A percentile compares a stretch with the other conserved stretches of the same genome.
phyloP scores from a whole-genome alignment of 495 filamentous ascomycete genomes.

The Aspergillus steynii region DNA sequence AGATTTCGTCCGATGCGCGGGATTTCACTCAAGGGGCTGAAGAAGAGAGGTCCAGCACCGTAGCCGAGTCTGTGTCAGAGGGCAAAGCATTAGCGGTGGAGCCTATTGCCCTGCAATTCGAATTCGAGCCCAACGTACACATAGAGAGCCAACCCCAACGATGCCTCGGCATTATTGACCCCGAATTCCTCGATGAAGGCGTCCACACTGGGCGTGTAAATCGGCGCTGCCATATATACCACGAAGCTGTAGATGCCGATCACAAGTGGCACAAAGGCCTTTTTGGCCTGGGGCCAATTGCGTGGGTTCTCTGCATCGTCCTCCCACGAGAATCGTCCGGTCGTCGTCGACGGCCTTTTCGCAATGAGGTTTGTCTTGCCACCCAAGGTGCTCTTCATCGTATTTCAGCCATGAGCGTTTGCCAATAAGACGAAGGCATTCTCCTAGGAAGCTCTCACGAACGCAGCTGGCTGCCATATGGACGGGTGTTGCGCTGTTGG shows the following conservation, averaged over 20 bases:
- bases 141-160: slow-evolving; percentile 51
- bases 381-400: not conserved
- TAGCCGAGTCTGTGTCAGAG: slow-evolving; percentile 28
- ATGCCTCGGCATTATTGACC: slow-evolving; percentile 44
- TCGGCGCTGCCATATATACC: slow-evolving; percentile 27
- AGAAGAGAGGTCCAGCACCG: slow-evolving; percentile 48
- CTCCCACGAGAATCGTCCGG: slow-evolving; percentile 22
- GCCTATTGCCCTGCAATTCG: not conserved
- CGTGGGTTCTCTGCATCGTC: slow-evolving; percentile 43
- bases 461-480: not conserved
- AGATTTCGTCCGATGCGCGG: slow-evolving; percentile 49
- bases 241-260: slow-evolving; percentile 25
- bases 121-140: slow-evolving; percentile 31
- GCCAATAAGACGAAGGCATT: not conserved
- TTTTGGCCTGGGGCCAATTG: slow-evolving; percentile 41
- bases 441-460: not conserved
- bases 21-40: slow-evolving; percentile 50
- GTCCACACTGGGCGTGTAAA: slow-evolving; percentile 21
- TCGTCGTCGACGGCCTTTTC: not conserved
- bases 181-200: slow-evolving; percentile 41
- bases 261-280: slow-evolving; percentile 37
- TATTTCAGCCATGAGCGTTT: not conserved
- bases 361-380: not conserved
- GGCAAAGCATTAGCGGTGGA: not conserved
- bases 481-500: not conserved